Conservation (phyloP, 2,329 filamentous ascomycete genomes). For the Fusarium humuli region DNA sequence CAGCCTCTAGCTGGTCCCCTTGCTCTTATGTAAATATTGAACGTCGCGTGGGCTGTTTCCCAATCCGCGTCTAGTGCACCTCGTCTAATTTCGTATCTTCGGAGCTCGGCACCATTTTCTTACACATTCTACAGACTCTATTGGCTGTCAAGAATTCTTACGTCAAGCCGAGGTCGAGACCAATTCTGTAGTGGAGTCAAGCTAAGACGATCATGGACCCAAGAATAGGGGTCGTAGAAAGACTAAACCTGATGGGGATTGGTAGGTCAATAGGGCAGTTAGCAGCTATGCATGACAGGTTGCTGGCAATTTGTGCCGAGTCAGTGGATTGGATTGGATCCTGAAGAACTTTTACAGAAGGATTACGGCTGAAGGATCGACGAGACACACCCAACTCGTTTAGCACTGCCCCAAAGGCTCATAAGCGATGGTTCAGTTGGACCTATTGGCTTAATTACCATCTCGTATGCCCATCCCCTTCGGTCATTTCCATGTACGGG, state of each 20-base stretch:
- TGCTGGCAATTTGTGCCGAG: conserved; percentile 1
- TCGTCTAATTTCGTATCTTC: conserved; percentile 25
- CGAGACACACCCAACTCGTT: background rate
- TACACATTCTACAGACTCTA: background rate
- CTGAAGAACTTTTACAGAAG: background rate
- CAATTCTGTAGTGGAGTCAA: background rate
- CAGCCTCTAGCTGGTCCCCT: background rate
- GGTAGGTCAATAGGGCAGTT: background rate
- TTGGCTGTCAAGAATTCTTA: conserved; percentile 10
- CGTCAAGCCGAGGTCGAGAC: conserved; percentile 15
- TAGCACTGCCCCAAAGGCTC: background rate
- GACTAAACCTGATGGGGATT: background rate
- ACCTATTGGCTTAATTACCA: background rate
- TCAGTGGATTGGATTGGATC: background rate
- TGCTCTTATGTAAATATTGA: conserved; percentile 18
- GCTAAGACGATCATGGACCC: background rate
- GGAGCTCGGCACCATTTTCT: conserved; percentile 24
- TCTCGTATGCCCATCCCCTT: conserved; percentile 8
- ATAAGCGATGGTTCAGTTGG: background rate
- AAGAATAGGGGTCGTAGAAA: background rate
- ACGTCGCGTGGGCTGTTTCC: conserved; percentile 23
- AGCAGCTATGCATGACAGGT: background rate
- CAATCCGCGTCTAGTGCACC: conserved; percentile 1
- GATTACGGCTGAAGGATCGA: background rate
- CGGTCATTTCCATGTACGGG: conserved; percentile 17